Base-by-base conservation (phyloP, 805 yeast species). In the Saccharomycopsis javanensis region DNA sequence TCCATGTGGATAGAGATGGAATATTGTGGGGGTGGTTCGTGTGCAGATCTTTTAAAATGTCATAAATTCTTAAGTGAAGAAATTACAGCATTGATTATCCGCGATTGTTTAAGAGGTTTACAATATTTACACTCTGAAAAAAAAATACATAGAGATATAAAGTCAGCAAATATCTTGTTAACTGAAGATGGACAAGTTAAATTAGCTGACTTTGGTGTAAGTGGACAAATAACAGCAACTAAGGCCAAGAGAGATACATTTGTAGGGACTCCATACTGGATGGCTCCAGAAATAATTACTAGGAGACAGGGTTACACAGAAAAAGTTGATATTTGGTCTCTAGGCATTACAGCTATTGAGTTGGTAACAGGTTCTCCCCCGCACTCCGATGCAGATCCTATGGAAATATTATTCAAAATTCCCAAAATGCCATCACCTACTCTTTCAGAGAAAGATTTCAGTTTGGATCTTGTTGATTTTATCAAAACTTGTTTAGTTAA, bases 211-310 rank as follows among this genome's bases (percentile, higher is more conserved):
- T 91, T 91, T 73, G 98, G 98, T 1, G 97, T 91, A 3, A 82
- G 92, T 64, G 94, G 94, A 0, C 94, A 89, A 68, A 75, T 91
- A 28, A 78, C 84, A 20, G 70, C 75, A 50, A 67, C 96, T 1
- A 82, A 81, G 52, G 75, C 78, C 63, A 71, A 80, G 58, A 75
- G 81, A 58, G 80, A 79, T 56, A 88, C 97, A 0, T 85, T 91
- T 75, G 96, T 90, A 55, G 98, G 98, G 1, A 90, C 97, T 0
- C 97, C 97, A 13, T 88, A 81, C 69, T 91, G 97, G 97, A 91
- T 92, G 98, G 99, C 99, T 0, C 99, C 99, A 0, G 99, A 94
- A 68, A 86, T 92, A n/a, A 86, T 94, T 50, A 68, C 75, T 4
- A 68, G 78, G 58, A 66, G 69, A 51, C 68, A 71, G 8, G 96